Percentiles rank a stretch among this genome's conserved stretches.
These are phyloP conservation scores for Halophytophthora polymorphica DNA, from an alignment of 352 stramenopile genomes.

Conservation along the genomic window DNA sequence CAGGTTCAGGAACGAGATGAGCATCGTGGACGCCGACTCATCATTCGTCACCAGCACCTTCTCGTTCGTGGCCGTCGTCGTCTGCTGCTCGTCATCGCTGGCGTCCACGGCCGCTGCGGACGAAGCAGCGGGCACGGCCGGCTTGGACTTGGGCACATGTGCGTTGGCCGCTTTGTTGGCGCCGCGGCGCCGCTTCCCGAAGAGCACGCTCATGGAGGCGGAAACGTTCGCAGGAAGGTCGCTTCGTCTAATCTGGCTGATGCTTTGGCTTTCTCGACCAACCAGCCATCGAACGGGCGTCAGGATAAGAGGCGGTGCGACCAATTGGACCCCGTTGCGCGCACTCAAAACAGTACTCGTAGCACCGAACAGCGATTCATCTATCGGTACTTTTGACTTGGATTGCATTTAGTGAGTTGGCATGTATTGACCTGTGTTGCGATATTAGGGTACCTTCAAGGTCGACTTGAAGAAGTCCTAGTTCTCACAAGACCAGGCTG, in stretches of 20 bases:
- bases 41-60: slow-evolving; percentile 44
- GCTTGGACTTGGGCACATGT: not conserved
- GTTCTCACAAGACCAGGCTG: too few species aligned
- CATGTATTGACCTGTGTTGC: too few species aligned
- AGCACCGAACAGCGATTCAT: too few species aligned
- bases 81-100: not conserved
- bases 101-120: not conserved
- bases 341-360: too few species aligned
- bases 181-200: slow-evolving; percentile 63
- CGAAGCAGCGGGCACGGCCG: not conserved
- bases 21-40: slow-evolving; percentile 33
- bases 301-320: too few species aligned
- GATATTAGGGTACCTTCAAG: not conserved
- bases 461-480: not conserved
- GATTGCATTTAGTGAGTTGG: too few species aligned
- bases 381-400: not conserved
- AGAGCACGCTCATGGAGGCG: slow-evolving; percentile 86
- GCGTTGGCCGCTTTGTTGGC: slow-evolving; percentile 16
- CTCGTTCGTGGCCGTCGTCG: slow-evolving; percentile 10
- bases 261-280: too few species aligned
- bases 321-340: too few species aligned
- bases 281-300: not conserved
- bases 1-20: slow-evolving; percentile 83
- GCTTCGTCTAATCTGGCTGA: too few species aligned
- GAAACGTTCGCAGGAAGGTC: too few species aligned